Percentiles rank a stretch among this genome's conserved stretches.
Conservation (phyloP, 495 filamentous ascomycete species). For the Thozetella sp. region DNA sequence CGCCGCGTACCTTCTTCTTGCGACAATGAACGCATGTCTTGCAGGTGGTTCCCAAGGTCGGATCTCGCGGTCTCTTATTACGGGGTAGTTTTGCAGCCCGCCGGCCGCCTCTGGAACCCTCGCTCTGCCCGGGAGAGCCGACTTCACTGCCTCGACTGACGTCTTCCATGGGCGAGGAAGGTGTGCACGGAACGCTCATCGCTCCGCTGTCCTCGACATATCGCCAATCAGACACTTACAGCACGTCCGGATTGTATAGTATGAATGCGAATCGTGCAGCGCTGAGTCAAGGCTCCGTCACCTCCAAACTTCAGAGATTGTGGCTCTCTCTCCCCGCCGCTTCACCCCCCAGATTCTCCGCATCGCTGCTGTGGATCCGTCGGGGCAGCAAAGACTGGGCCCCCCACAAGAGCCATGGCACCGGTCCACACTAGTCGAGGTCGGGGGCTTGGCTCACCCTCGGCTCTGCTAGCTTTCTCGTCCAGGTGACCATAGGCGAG, state of each 20-base stretch:
- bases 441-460: too few species aligned
- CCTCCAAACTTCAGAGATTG: too few species aligned
- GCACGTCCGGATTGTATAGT: too few species aligned
- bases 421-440: too few species aligned
- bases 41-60: background rate
- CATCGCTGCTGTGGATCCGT: background rate
- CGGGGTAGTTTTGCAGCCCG: background rate
- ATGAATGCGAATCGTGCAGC: too few species aligned
- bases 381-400: too few species aligned
- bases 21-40: background rate
- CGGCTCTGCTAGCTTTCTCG: too few species aligned
- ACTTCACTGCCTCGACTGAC: background rate
- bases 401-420: background rate
- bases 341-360: constrained; percentile 1
- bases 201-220: background rate
- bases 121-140: background rate
- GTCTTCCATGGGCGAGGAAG: background rate
- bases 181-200: background rate
- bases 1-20: background rate
- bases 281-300: too few species aligned
- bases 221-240: too few species aligned
- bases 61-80: background rate
- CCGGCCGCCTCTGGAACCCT: background rate
- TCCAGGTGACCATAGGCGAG: too few species aligned
- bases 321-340: background rate